Base-by-base conservation (phyloP, 768 basidiomycete species). In the Phaeotremella fagi region DNA sequence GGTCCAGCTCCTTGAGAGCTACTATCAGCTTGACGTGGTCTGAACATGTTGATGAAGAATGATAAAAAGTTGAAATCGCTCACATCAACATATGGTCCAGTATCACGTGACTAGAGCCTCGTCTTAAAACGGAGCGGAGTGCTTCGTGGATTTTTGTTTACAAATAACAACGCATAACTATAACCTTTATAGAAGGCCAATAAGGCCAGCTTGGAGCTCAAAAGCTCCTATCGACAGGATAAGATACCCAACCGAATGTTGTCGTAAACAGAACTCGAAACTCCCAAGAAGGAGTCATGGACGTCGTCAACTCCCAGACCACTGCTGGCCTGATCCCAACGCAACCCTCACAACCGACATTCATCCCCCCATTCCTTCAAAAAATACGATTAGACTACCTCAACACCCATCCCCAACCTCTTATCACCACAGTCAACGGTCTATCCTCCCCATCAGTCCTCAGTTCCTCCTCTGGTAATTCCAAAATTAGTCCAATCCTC, bases 1-100 rank as follows among this genome's bases (percentile, higher is more conserved):
- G 59, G 59, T 31, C 59, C 59, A 48, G 59, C 59, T 37, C 52
- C 54, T 12, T 33, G 11, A 25, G 47, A 15, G 41, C 31, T 33
- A 16, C 47, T 28, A n/a, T 45, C 36, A 9, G 29, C 25, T 22
- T 49, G 50, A 29, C 59, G 49, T n/a, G 59, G 54, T 42, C 54
- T 48, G 47, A 60, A 60, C 59, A 60, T 60, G 27, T 23, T 28
- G 9, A 2, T 49, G 15, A 38, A 33, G 16, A 33, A 7, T 33
- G 31, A 33, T 16, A 7, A 33, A 33, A n/a, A n/a, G n/a, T n/a
- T n/a, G n/a, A n/a, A n/a, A n/a, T n/a, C n/a, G n/a, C n/a, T n/a
- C n/a, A n/a, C n/a, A n/a, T n/a, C n/a, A n/a, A n/a, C n/a, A n/a
- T n/a, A n/a, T n/a, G n/a, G 7, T 7, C 16, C 31, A 33, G 16